Evolutionary conservation across 495 filamentous ascomycete genomes (phyloP).

Genomic region (Xylaria palmicola): DNA sequence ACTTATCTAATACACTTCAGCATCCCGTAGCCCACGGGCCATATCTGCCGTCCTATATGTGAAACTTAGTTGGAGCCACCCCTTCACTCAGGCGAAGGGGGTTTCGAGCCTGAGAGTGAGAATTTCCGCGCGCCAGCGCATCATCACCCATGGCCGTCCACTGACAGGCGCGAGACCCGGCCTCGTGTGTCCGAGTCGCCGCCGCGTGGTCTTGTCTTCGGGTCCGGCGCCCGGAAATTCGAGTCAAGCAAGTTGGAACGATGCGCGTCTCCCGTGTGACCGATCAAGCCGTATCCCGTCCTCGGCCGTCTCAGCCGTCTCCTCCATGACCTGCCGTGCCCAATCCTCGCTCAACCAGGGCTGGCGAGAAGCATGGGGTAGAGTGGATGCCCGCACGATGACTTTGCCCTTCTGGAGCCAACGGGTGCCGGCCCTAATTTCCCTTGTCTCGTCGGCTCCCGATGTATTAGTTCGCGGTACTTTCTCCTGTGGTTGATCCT

Average conservation of each 20-base stretch:
- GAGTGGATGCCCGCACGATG: not conserved
- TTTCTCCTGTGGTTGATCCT: not conserved
- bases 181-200: not conserved
- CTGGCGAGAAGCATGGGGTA: not conserved
- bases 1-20: too few relatives aligned
- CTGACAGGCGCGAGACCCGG: too few relatives aligned
- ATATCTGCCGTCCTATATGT: too few relatives aligned
- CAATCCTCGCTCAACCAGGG: not conserved
- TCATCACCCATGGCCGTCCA: not conserved
- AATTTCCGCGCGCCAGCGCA: too few relatives aligned
- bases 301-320: not conserved
- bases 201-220: not conserved
- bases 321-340: constrained; percentile 1
- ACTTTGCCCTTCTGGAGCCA: not conserved
- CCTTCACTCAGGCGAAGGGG: too few relatives aligned
- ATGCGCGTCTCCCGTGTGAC: not conserved
- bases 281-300: not conserved
- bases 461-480: not conserved
- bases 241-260: not conserved
- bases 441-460: not conserved
- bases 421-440: not conserved
- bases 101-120: too few relatives aligned
- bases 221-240: not conserved
- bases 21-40: too few relatives aligned
- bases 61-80: too few relatives aligned